A percentile compares a stretch with the other conserved stretches of the same genome.
Conservation (phyloP, 2,329 filamentous ascomycete genomes). For the Fusarium continuum region DNA sequence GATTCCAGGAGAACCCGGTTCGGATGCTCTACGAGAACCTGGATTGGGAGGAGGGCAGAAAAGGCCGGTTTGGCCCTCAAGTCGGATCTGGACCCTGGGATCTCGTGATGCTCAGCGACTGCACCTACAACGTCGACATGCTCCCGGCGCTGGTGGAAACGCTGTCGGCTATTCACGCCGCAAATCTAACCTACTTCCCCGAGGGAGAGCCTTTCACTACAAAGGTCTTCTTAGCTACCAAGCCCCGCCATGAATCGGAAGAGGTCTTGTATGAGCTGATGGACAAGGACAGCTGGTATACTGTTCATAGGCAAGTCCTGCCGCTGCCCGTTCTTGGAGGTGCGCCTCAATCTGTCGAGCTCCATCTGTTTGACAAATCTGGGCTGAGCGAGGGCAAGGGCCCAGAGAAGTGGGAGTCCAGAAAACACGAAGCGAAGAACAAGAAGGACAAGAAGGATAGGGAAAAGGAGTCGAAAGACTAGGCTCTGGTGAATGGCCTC, state of each 20-base stretch:
- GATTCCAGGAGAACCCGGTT: constrained; percentile 30
- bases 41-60: constrained; percentile 64
- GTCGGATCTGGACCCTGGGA: constrained; percentile 58
- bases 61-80: constrained; percentile 55
- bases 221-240: constrained; percentile 64
- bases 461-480: constrained; percentile 3
- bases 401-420: background rate
- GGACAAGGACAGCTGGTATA: constrained; percentile 55
- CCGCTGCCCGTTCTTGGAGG: constrained; percentile 57
- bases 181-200: constrained; percentile 43
- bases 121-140: constrained; percentile 68
- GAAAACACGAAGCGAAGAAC: background rate
- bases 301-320: constrained; percentile 53
- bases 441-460: background rate
- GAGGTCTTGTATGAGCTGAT: constrained; percentile 59
- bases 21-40: constrained; percentile 61
- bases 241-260: constrained; percentile 65
- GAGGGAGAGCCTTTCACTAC: constrained; percentile 43
- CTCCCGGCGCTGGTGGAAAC: constrained; percentile 64
- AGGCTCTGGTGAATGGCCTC: constrained; percentile 1
- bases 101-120: constrained; percentile 65
- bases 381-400: constrained; percentile 36
- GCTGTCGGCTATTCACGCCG: constrained; percentile 58
- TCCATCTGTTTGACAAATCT: constrained; percentile 60
- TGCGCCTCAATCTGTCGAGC: constrained; percentile 58